phyloP scores from a whole-genome alignment of 495 filamentous ascomycete species.

The Amphirosellinia nigrospora region DNA sequence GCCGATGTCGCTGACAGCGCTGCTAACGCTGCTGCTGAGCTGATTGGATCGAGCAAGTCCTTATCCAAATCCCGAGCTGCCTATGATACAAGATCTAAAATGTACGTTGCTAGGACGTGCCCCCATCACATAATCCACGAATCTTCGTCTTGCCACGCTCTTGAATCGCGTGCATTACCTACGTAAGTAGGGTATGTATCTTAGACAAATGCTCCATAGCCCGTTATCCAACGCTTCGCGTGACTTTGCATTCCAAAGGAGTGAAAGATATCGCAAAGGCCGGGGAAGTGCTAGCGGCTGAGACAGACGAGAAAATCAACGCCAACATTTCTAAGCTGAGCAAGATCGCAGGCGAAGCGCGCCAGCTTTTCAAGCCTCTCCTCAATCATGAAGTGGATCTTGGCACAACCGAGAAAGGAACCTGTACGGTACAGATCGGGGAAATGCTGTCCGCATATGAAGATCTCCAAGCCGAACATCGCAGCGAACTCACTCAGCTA shows the following conservation, averaged over 20 bases:
- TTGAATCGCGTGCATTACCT: background rate
- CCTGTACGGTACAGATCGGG: conserved; percentile 21
- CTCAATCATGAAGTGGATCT: conserved; percentile 24
- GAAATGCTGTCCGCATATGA: conserved; percentile 24
- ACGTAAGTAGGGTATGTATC: background rate
- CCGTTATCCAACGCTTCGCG: conserved; percentile 23
- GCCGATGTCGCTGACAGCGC: conserved; percentile 64
- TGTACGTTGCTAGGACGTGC: conserved; percentile 21
- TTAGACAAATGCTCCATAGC: conserved; percentile 3
- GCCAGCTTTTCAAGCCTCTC: conserved; percentile 1
- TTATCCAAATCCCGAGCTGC: conserved; percentile 28
- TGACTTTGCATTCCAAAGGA: conserved; percentile 19
- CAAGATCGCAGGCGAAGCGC: conserved; percentile 10
- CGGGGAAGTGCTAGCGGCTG: background rate
- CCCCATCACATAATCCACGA: background rate
- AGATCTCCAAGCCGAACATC: conserved; percentile 11
- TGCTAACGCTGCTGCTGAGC: conserved; percentile 72
- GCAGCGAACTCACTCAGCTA: conserved; percentile 27
- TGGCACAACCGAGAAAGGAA: too few species aligned
- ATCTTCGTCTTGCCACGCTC: background rate
- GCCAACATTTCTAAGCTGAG: conserved; percentile 20
- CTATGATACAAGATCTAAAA: conserved; percentile 25
- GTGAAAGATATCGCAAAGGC: conserved; percentile 15
- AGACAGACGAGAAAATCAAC: conserved; percentile 13
- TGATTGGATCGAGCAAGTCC: conserved; percentile 55